phyloP scores from a whole-genome alignment of 225 moss, liverwort and hornwort genomes.

The Climacium dendroides region DNA sequence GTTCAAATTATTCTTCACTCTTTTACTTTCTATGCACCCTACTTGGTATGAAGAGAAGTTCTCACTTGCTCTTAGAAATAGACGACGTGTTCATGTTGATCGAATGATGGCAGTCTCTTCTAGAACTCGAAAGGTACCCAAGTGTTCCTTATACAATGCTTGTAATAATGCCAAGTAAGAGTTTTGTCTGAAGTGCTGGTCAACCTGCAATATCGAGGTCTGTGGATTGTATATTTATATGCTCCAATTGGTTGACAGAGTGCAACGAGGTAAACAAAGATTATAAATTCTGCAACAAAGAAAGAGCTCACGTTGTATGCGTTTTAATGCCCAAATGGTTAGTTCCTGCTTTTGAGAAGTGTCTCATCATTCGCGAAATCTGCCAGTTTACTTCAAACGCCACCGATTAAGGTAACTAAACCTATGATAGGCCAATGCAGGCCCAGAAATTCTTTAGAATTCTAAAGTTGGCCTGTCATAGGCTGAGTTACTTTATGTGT shows the following conservation, averaged over 20 bases:
- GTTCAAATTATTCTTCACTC: neutral
- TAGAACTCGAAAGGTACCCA: neutral
- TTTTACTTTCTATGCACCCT: neutral
- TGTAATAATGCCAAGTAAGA: neutral
- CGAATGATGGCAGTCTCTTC: neutral
- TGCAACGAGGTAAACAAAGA: neutral
- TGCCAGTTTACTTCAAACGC: neutral
- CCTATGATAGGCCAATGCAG: too few relatives aligned
- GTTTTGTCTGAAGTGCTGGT: neutral
- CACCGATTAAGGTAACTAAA: too few relatives aligned
- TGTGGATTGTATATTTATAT: too few relatives aligned
- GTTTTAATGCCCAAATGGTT: neutral
- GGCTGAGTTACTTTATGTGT: neutral
- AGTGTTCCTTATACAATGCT: neutral
- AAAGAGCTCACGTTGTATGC: neutral
- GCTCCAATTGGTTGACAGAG: neutral
- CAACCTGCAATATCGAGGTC: neutral
- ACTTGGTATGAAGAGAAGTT: neutral
- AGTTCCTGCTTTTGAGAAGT: neutral
- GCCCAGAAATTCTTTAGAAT: too few relatives aligned
- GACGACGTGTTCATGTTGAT: neutral
- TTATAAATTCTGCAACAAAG: neutral
- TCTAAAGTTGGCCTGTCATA: too few relatives aligned
- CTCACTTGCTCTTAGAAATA: neutral
- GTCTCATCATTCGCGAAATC: neutral